These are phyloP conservation scores for Saccharomyces eubayanus DNA, from an alignment of 805 yeast species.

Conservation along the genomic window DNA sequence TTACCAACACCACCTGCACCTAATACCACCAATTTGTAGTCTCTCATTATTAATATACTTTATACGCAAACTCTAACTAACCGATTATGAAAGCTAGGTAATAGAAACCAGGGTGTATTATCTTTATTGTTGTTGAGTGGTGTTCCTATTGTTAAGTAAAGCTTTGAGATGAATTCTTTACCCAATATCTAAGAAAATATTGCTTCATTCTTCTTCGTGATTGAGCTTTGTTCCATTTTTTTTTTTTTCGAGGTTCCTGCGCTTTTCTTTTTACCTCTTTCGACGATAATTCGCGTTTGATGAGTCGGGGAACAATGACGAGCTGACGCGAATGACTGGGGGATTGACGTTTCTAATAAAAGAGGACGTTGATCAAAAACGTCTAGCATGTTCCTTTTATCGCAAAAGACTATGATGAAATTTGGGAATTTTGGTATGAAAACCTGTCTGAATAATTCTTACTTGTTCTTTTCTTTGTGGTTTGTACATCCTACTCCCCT, in stretches of 20 bases:
- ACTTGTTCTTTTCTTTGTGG: background rate
- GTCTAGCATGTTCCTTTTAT: background rate
- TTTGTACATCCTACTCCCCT: background rate
- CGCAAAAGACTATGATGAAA: background rate
- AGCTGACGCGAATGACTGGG: background rate
- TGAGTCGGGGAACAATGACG: background rate
- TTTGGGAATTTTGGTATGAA: background rate
- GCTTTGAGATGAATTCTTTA: background rate
- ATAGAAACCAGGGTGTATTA: background rate
- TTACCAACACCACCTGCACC: conserved; percentile 99
- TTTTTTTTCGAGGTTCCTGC: background rate
- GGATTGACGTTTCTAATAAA: background rate
- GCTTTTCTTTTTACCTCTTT: background rate
- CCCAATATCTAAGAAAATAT: background rate
- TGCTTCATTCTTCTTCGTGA: background rate
- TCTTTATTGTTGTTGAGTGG: background rate
- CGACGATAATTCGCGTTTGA: background rate
- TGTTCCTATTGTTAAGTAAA: background rate
- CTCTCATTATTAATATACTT: conserved; percentile 35
- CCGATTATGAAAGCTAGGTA: background rate
- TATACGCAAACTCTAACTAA: background rate
- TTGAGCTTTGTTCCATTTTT: background rate
- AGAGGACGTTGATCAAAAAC: background rate
- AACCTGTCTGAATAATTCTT: background rate
- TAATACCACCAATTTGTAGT: conserved; percentile 80